Conservation (phyloP, 2,329 filamentous ascomycete species). For the Stemphylium vesicarium region DNA sequence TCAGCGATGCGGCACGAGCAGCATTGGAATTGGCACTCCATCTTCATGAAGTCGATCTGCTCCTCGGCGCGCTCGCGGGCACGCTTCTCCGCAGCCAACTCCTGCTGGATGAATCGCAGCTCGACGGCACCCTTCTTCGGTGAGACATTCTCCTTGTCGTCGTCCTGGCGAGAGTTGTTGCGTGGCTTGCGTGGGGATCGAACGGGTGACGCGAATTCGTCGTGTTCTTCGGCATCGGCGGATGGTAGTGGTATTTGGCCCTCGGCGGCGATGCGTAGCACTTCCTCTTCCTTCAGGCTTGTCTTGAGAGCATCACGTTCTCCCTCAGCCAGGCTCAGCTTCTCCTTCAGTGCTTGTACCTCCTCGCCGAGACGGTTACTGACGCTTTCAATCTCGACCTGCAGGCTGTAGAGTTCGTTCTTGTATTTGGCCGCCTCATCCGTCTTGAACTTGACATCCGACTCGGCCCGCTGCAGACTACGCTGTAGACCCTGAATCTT, state of each 20-base stretch:
- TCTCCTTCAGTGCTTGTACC: conserved; percentile 67
- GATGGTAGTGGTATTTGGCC: conserved; percentile 70
- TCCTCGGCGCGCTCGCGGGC: conserved; percentile 73
- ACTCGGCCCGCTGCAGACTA: conserved; percentile 33
- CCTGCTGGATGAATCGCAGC: conserved; percentile 56
- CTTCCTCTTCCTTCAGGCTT: conserved; percentile 74
- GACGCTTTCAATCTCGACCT: conserved; percentile 63
- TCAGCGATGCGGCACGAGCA: conserved; percentile 63
- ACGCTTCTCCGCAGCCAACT: conserved; percentile 60
- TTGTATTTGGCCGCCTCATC: conserved; percentile 46
- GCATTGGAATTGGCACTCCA: conserved; percentile 73
- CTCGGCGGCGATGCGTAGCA: conserved; percentile 74
- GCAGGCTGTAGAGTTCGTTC: conserved; percentile 52
- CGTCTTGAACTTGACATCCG: conserved; percentile 42
- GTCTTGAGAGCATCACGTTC: conserved; percentile 78
- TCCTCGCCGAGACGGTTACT: conserved; percentile 70
- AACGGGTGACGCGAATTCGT: conserved; percentile 68
- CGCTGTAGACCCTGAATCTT: conserved; percentile 40
- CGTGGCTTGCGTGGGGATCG: conserved; percentile 56
- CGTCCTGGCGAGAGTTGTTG: conserved; percentile 52
- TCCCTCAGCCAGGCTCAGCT: conserved; percentile 70
- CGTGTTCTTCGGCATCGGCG: conserved; percentile 58
- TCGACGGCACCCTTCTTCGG: conserved; percentile 55
- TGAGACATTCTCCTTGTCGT: conserved; percentile 56
- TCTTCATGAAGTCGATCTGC: conserved; percentile 75